Evolutionary conservation across 2,329 filamentous ascomycete genomes (phyloP).

Genomic region (Scytalidium lignicola): DNA sequence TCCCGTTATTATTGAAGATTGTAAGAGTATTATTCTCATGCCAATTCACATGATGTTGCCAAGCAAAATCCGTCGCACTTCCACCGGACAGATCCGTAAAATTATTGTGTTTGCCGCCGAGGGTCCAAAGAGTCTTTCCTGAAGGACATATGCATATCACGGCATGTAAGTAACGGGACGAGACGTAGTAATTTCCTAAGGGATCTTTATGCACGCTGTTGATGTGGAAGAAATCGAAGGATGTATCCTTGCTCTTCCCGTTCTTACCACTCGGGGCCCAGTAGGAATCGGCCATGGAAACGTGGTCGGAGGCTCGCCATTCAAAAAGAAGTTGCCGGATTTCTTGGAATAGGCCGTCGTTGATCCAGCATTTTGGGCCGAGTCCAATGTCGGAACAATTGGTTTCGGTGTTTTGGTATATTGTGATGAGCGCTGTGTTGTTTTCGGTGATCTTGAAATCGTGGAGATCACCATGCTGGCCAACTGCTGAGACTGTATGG

Average conservation of each 20-base stretch:
- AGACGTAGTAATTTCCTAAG: constrained; percentile 40
- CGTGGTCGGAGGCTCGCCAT: constrained; percentile 34
- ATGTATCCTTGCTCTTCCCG: constrained; percentile 3
- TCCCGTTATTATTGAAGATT: constrained; percentile 12
- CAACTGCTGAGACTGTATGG: background rate
- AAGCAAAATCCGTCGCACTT: constrained; percentile 39
- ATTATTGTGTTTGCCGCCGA: constrained; percentile 38
- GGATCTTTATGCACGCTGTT: constrained; percentile 33
- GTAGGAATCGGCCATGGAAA: constrained; percentile 4
- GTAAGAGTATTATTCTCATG: constrained; percentile 7
- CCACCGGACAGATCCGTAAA: constrained; percentile 28
- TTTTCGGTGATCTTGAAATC: constrained; percentile 38
- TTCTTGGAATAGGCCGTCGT: constrained; percentile 41
- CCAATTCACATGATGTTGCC: constrained; percentile 43
- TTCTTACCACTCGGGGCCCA: background rate
- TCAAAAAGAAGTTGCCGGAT: constrained; percentile 45
- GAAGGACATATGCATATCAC: constrained; percentile 39
- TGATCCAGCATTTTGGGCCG: constrained; percentile 26
- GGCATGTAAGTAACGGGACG: constrained; percentile 36
- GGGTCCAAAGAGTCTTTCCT: constrained; percentile 39
- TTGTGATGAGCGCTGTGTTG: constrained; percentile 36
- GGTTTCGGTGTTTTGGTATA: constrained; percentile 32
- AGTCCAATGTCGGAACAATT: constrained; percentile 33
- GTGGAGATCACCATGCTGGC: constrained; percentile 32
- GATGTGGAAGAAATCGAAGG: constrained; percentile 29